Percentiles rank a stretch among this genome's conserved stretches.
Evolutionary conservation across 2,329 filamentous ascomycete genomes (phyloP).

Genomic region (Amauroascus verrucosus): DNA sequence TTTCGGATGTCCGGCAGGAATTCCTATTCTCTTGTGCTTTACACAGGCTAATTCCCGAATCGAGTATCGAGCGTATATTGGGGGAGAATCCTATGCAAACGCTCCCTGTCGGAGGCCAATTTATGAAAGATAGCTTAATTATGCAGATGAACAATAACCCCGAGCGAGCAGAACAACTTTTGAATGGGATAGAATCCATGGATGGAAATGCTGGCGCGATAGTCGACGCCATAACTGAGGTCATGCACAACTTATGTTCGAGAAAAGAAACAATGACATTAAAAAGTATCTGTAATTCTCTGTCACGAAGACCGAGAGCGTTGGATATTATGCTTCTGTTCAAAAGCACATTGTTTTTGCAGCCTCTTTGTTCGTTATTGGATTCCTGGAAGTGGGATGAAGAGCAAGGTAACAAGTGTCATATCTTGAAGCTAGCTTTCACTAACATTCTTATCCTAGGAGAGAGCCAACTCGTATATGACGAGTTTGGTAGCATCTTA

Average conservation of each 20-base stretch:
- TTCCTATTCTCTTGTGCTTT: slow-evolving; percentile 87
- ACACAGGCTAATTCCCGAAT: slow-evolving; percentile 70
- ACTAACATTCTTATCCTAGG: slow-evolving; percentile 24
- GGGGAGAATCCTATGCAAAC: slow-evolving; percentile 77
- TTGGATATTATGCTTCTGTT: slow-evolving; percentile 53
- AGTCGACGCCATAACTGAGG: slow-evolving; percentile 62
- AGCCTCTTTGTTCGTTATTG: slow-evolving; percentile 48
- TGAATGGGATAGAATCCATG: slow-evolving; percentile 76
- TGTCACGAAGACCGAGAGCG: slow-evolving; percentile 46
- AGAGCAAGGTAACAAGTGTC: slow-evolving; percentile 42
- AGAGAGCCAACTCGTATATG: slow-evolving; percentile 55
- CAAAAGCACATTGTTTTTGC: slow-evolving; percentile 46
- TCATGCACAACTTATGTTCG: slow-evolving; percentile 48
- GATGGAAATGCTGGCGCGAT: slow-evolving; percentile 86
- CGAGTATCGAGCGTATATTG: slow-evolving; percentile 66
- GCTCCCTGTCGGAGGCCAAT: slow-evolving; percentile 61
- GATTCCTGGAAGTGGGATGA: slow-evolving; percentile 57
- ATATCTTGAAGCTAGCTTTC: slow-evolving; percentile 6
- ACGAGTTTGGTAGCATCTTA: slow-evolving; percentile 54
- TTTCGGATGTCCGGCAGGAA: slow-evolving; percentile 62
- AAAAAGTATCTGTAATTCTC: slow-evolving; percentile 49
- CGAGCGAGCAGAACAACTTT: slow-evolving; percentile 62
- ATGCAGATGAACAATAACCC: slow-evolving; percentile 66
- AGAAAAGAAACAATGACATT: slow-evolving; percentile 54
- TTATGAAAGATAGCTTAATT: slow-evolving; percentile 67